Conservation (phyloP, 495 filamentous ascomycete species). For the Terfezia boudieri region DNA sequence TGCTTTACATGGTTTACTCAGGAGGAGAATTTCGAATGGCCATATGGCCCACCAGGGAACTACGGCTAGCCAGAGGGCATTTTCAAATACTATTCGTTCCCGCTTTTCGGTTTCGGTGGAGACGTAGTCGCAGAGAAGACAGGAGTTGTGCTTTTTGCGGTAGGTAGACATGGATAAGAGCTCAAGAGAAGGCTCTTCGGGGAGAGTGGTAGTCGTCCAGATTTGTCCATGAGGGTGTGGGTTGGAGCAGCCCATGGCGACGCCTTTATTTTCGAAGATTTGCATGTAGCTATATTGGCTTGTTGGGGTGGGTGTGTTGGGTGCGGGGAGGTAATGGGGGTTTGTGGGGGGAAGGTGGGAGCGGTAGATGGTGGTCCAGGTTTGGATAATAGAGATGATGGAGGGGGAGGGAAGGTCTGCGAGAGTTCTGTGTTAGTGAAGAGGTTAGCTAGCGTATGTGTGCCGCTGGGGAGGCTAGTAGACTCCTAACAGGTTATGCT, state of each 20-base stretch:
- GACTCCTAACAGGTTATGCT: conserved; percentile 40
- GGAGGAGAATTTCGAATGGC: conserved; percentile 91
- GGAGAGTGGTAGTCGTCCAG: conserved; percentile 77
- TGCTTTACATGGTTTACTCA: conserved; percentile 57
- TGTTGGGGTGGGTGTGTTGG: conserved; percentile 34
- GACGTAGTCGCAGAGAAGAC: conserved; percentile 72
- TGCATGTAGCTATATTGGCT: conserved; percentile 92
- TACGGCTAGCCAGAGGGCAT: conserved; percentile 56
- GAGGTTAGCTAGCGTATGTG: background rate
- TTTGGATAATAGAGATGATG: conserved; percentile 54
- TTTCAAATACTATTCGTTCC: conserved; percentile 73
- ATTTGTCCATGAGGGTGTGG: conserved; percentile 93
- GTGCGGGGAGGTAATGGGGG: conserved; percentile 32
- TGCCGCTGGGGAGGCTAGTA: background rate
- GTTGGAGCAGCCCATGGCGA: conserved; percentile 96
- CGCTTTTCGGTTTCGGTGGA: conserved; percentile 56
- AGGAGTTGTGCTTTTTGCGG: conserved; percentile 37
- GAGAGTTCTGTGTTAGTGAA: conserved; percentile 31
- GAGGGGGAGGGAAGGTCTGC: conserved; percentile 52
- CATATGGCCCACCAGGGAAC: conserved; percentile 96
- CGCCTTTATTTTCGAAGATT: conserved; percentile 97
- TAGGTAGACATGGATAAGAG: conserved; percentile 57
- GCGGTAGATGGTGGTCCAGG: conserved; percentile 76
- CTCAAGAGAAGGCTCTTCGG: conserved; percentile 69
- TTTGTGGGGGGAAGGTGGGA: conserved; percentile 51